A percentile compares a stretch with the other conserved stretches of the same genome.
phyloP scores from a whole-genome alignment of 2,329 filamentous ascomycete genomes.

The Tolypocladium ophioglossoides region DNA sequence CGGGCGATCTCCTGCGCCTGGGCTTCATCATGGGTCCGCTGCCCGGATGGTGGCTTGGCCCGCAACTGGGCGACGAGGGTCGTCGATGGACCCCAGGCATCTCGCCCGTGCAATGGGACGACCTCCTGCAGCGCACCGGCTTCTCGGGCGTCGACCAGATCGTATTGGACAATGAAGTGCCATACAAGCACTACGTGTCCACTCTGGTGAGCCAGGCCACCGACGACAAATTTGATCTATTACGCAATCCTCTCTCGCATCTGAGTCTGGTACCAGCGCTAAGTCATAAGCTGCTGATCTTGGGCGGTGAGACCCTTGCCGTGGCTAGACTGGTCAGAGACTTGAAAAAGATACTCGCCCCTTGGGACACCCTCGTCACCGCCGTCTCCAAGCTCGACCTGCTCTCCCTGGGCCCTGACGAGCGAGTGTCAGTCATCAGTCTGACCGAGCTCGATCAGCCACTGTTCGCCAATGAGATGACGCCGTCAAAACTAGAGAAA shows the following conservation, averaged over 20 bases:
- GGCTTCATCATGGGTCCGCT: slow-evolving; percentile 2
- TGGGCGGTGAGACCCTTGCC: slow-evolving; percentile 2
- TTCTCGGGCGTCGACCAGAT: slow-evolving; percentile 4
- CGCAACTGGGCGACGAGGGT: not conserved
- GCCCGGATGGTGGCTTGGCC: not conserved
- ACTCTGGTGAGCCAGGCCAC: not conserved
- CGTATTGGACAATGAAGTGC: not conserved
- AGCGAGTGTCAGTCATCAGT: not conserved
- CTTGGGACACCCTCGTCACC: not conserved
- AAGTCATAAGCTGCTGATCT: not conserved
- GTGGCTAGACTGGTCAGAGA: not conserved
- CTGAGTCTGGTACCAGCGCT: not conserved
- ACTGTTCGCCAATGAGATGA: not conserved
- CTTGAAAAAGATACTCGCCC: not conserved
- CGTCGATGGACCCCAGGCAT: not conserved
- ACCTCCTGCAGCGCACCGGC: slow-evolving; percentile 1
- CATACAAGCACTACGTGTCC: not conserved
- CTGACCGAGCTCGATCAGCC: not conserved
- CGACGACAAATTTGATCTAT: not conserved
- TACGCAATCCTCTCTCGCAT: not conserved
- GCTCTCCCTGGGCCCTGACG: not conserved
- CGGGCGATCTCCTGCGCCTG: not conserved
- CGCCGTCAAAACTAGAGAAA: not conserved
- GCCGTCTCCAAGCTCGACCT: not conserved
- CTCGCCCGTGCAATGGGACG: not conserved